These are phyloP conservation scores for Endoconidiophora polonica DNA, from an alignment of 2,329 filamentous ascomycete genomes.

Conservation along the genomic window DNA sequence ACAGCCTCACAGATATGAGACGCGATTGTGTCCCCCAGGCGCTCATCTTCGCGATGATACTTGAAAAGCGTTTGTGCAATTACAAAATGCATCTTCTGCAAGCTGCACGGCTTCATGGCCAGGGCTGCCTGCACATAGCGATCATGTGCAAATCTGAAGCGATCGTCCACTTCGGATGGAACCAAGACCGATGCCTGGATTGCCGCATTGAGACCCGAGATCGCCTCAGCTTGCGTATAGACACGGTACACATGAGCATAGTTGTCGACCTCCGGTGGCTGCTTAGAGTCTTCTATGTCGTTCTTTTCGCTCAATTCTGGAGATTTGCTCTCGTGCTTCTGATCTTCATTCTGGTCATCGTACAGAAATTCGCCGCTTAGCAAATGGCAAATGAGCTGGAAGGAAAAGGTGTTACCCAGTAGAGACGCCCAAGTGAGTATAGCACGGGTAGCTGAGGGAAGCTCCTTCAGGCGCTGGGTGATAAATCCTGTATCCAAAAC, in stretches of 20 bases:
- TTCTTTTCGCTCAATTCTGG: slow-evolving; percentile 10
- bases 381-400: slow-evolving; percentile 59
- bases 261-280: slow-evolving; percentile 20
- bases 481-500: slow-evolving; percentile 74
- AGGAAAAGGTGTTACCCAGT: slow-evolving; percentile 69
- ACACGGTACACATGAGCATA: slow-evolving; percentile 4
- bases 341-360: slow-evolving; percentile 25
- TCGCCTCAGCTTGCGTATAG: slow-evolving; percentile 49
- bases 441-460: slow-evolving; percentile 55
- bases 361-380: slow-evolving; percentile 55
- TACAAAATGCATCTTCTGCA: slow-evolving; percentile 75
- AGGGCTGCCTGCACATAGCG: slow-evolving; percentile 64
- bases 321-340: not conserved
- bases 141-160: slow-evolving; percentile 78
- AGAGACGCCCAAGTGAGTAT: slow-evolving; percentile 78
- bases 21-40: slow-evolving; percentile 54
- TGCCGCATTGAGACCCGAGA: slow-evolving; percentile 66
- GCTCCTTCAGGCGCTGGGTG: slow-evolving; percentile 56
- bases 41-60: slow-evolving; percentile 44
- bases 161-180: slow-evolving; percentile 67
- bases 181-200: slow-evolving; percentile 69
- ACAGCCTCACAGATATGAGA: slow-evolving; percentile 67
- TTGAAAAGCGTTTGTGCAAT: slow-evolving; percentile 70
- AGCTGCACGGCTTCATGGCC: slow-evolving; percentile 50
- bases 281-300: slow-evolving; percentile 9